These are phyloP conservation scores for Dipteronia sinensis DNA, from an alignment of 345 rosid genomes.

Conservation along the genomic window DNA sequence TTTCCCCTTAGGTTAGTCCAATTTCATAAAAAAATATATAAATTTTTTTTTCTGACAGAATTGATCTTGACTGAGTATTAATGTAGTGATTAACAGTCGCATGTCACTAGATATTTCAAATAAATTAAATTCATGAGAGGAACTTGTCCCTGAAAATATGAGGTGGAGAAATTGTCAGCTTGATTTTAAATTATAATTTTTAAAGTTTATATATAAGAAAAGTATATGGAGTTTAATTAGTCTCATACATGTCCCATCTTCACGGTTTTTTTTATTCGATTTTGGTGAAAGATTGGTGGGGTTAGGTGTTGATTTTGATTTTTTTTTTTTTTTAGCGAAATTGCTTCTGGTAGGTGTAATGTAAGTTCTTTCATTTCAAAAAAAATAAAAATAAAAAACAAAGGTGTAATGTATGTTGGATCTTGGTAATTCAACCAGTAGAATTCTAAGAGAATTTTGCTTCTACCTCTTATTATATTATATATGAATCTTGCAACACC, in stretches of 20 bases:
- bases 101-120: too few species aligned
- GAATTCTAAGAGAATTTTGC: not conserved
- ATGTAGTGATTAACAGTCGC: too few species aligned
- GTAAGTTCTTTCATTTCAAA: too few species aligned
- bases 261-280: not conserved
- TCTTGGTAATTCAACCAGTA: not conserved
- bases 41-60: too few species aligned
- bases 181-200: not conserved
- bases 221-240: not conserved
- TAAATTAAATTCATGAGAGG: too few species aligned
- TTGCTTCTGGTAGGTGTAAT: not conserved
- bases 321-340: not conserved
- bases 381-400: too few species aligned
- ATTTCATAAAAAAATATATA: too few species aligned
- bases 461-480: not conserved
- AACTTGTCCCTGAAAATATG: too few species aligned
- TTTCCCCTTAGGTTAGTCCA: too few species aligned
- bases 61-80: too few species aligned
- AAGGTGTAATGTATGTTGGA: too few species aligned
- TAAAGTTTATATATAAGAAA: not conserved
- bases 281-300: slow-evolving; percentile 17
- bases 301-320: slow-evolving; percentile 12
- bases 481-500: not conserved
- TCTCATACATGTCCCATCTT: not conserved
- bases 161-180: not conserved